Base-by-base conservation (phyloP, 2,329 filamentous ascomycete species). In the Arachnomyces sp. region DNA sequence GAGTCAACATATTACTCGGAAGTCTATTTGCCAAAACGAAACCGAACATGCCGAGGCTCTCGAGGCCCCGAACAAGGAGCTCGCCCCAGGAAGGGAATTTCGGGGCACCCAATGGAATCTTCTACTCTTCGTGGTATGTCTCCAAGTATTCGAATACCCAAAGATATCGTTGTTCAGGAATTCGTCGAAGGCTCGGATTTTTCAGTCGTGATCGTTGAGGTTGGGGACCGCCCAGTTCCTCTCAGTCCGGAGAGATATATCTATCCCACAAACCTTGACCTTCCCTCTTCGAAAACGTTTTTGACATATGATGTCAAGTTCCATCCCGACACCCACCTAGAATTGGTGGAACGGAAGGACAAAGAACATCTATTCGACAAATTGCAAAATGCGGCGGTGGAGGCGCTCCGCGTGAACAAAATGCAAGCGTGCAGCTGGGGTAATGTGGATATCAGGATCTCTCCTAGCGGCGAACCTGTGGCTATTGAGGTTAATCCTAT, bases 401-500 rank as follows among this genome's bases (percentile, higher is more conserved):
- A 53, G 17, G 48, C 51, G 8, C 53, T 46, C 30, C 39, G 42
- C 3, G 43, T 44, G 3, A 47, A 44, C 33, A 42, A 45, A 21
- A 47, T 50, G 35, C 40, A 46, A 16, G 50, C 50, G 3, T 25
- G 21, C 21, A 44, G 52, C 42, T 25, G 21, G 21, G 21, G 21
- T 5, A 25, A 9, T 5, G 52, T 53, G 18, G 50, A 55, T 31
- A 46, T 55, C 30, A 46, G 52, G 7, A 39, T 47, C 12, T 42
- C 43, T 5, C 34, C 28, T 2, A 42, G 48, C 32, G 50, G 49
- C 3, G 39, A 47, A 36, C 43, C 41, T 7, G 48, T 49, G 36
- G 50, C 41, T 1, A 52, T 54, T 18, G 52, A 55, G 31, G 52
- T 53, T 13, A 49, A 55, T 35, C 51, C 52, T 2, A 43, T 46